A percentile compares a stretch with the other conserved stretches of the same genome.
Conservation (phyloP, 495 filamentous ascomycete species). For the Extremus antarcticus region DNA sequence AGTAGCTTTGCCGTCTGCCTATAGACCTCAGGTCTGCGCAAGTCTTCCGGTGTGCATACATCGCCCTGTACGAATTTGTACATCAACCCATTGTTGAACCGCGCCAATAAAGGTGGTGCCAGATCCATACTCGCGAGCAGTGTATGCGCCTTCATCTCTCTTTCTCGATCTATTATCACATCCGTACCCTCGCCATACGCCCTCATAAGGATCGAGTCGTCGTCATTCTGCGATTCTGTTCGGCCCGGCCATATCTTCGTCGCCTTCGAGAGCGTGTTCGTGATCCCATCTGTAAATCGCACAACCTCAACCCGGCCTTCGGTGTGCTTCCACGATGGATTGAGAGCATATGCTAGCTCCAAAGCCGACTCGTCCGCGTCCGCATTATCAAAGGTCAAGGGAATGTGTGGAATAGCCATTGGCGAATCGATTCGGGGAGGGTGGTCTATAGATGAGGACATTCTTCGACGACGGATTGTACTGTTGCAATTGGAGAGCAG, state of each 20-base stretch:
- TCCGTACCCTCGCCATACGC: conserved; percentile 93
- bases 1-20: conserved; percentile 71
- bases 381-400: conserved; percentile 17
- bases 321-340: conserved; percentile 68
- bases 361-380: conserved; percentile 19
- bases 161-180: conserved; percentile 90
- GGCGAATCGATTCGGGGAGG: conserved; percentile 10
- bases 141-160: conserved; percentile 60
- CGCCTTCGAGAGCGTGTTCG: conserved; percentile 87
- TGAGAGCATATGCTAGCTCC: conserved; percentile 60
- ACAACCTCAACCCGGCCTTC: conserved; percentile 76
- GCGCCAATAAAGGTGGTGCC: conserved; percentile 76
- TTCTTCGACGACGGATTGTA: neutral
- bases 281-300: conserved; percentile 94
- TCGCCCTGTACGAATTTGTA: conserved; percentile 81
- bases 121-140: conserved; percentile 69
- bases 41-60: conserved; percentile 66
- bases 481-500: neutral
- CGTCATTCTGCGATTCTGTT: conserved; percentile 66
- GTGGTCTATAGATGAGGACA: conserved; percentile 12
- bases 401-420: conserved; percentile 13
- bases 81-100: conserved; percentile 91
- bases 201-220: conserved; percentile 78
- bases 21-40: conserved; percentile 59
- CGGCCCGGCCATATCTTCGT: conserved; percentile 69